These are phyloP conservation scores for Immersiella caudata DNA, from an alignment of 495 filamentous ascomycete species.

Conservation along the genomic window DNA sequence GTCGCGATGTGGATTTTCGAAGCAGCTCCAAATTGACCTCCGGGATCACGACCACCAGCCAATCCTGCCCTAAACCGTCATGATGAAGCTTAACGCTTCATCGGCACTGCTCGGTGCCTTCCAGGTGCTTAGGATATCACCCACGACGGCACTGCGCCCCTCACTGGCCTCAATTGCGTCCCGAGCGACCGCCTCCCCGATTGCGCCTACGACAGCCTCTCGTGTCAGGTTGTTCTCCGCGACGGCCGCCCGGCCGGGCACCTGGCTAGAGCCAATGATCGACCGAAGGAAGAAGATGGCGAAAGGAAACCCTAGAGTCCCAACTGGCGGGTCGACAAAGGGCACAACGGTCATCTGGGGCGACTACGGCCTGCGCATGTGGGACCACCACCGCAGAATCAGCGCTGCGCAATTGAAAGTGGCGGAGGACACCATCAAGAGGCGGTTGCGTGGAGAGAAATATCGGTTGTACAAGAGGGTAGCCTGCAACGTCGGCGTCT, in stretches of 20 bases:
- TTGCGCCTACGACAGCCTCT: slow-evolving; percentile 23
- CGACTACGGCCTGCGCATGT: slow-evolving; percentile 93
- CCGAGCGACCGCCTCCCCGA: slow-evolving; percentile 17
- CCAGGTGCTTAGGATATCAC: slow-evolving; percentile 46
- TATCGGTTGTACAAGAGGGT: slow-evolving; percentile 91
- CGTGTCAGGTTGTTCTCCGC: slow-evolving; percentile 71
- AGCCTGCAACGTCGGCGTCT: slow-evolving; percentile 89
- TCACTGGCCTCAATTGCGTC: slow-evolving; percentile 34
- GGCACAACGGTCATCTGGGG: slow-evolving; percentile 97
- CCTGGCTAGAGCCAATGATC: slow-evolving; percentile 81
- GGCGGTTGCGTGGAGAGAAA: slow-evolving; percentile 84
- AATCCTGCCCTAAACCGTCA: slow-evolving; percentile 22
- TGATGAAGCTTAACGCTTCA: slow-evolving; percentile 45
- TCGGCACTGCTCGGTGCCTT: slow-evolving; percentile 48
- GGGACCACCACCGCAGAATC: slow-evolving; percentile 88
- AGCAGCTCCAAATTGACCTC: slow-evolving; percentile 12
- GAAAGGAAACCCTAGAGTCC: slow-evolving; percentile 85
- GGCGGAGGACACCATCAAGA: slow-evolving; percentile 90
- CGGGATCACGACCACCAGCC: slow-evolving; percentile 8
- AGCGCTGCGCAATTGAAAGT: slow-evolving; percentile 83
- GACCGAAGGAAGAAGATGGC: slow-evolving; percentile 79
- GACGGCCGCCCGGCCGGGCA: slow-evolving; percentile 59
- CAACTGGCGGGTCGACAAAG: slow-evolving; percentile 85
- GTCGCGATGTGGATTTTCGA: slow-evolving; percentile 21
- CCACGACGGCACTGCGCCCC: slow-evolving; percentile 33